Conservation (phyloP, 495 filamentous ascomycete genomes). For the Talaromyces nanjingensis region DNA sequence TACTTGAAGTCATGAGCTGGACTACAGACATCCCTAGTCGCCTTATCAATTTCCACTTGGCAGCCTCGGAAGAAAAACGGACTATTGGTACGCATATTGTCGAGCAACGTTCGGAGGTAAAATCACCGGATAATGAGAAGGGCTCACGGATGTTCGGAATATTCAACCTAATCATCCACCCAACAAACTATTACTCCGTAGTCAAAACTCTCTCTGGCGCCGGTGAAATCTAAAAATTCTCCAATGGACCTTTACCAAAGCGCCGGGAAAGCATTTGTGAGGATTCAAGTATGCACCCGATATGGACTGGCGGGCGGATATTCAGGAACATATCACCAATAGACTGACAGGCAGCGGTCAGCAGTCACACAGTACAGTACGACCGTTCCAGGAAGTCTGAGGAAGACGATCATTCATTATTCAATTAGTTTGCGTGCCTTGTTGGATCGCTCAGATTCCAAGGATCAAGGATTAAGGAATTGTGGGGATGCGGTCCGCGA, state of each 20-base stretch:
- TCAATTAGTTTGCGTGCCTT: not conserved
- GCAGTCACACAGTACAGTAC: not conserved
- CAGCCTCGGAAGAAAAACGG: not conserved
- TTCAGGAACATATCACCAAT: not conserved
- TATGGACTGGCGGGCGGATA: not conserved
- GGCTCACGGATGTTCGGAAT: not conserved
- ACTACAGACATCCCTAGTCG: not conserved
- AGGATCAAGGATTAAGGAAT: not conserved
- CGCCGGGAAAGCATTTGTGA: not conserved
- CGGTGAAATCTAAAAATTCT: not conserved
- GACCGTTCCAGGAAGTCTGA: not conserved
- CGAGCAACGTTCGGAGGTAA: not conserved
- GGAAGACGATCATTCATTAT: not conserved
- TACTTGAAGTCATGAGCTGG: not conserved
- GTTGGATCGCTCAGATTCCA: not conserved
- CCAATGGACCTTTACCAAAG: not conserved
- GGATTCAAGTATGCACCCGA: not conserved
- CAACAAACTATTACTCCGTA: slow-evolving; percentile 5
- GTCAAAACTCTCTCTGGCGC: not conserved
- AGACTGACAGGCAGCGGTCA: not conserved
- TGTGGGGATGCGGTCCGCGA: not conserved
- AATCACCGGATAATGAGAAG: not conserved
- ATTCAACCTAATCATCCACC: not conserved
- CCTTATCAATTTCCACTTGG: not conserved
- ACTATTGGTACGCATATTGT: not conserved